Base-by-base conservation (phyloP, 139 green algal species). In the Pleodorina starrii region DNA sequence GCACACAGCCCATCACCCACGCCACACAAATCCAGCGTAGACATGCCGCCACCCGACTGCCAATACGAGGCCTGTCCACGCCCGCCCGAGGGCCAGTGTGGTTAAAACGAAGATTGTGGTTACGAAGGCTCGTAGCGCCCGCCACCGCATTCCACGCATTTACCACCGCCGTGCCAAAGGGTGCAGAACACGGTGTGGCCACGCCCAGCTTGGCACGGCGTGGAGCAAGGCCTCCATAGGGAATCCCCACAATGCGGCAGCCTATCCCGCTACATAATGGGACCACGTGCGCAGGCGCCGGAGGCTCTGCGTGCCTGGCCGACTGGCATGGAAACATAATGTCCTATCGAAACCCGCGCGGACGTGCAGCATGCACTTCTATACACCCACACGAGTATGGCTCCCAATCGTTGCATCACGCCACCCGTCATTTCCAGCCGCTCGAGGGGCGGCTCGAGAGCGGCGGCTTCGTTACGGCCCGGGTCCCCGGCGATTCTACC, bases 341-440 rank as follows among this genome's bases (percentile, higher is more conserved):
- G 54, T 21, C 54, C 29, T 32, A 25, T 17, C 50, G 17, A 25
- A 66, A 25, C 54, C 54, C 54, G 21, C 3, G 54, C 3, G 29
- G 25, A 27, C 25, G 54, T 21, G 54, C 54, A 66, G 17, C 14
- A 66, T 66, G 21, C 54, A 66, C 54, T 66, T 25, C 29, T 66
- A 66, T 4, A 66, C 25, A 66, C 54, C 29, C 29, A 66, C 54
- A 66, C 25, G 21, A 66, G 54, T 66, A 66, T 66, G 25, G 54
- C 54, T 21, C 29, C 54, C 54, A 21, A 21, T 66, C 54, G 29
- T 25, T 25, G 21, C 54, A 66, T 66, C 54, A 66, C 29, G 54
- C 54, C 29, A 66, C 54, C 63, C 63, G 3, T 82, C 25, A 69
- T 46, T 87, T 74, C 81, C 81, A 87, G 29, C 81, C 60, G 43